Conservation (phyloP, 1,139 yeast species). For the Candida smagusa region DNA sequence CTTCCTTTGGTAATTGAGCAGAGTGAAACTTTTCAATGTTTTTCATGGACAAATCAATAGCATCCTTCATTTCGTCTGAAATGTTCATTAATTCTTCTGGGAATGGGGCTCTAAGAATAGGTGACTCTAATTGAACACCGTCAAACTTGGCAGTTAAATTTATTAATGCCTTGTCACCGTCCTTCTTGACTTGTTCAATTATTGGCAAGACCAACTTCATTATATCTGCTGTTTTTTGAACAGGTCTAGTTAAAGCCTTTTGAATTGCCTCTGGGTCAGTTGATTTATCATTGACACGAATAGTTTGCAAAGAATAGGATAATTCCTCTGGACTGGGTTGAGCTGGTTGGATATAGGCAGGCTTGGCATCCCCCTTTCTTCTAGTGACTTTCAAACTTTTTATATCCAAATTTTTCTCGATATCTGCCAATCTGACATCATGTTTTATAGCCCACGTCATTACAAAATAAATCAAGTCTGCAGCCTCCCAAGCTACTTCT, state of each 20-base stretch:
- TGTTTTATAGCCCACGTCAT: conserved; percentile 79
- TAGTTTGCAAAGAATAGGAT: conserved; percentile 57
- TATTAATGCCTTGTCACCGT: conserved; percentile 83
- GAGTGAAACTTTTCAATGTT: conserved; percentile 91
- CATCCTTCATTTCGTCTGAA: conserved; percentile 71
- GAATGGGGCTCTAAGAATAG: conserved; percentile 86
- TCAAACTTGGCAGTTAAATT: conserved; percentile 91
- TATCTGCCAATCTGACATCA: conserved; percentile 76
- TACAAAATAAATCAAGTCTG: conserved; percentile 89
- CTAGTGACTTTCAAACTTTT: conserved; percentile 86
- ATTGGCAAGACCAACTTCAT: conserved; percentile 92
- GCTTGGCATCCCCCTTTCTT: conserved; percentile 95
- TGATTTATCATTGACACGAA: conserved; percentile 42
- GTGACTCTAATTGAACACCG: conserved; percentile 66
- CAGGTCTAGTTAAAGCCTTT: conserved; percentile 77
- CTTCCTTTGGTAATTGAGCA: conserved; percentile 76
- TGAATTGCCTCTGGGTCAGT: conserved; percentile 42
- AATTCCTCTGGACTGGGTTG: conserved; percentile 8
- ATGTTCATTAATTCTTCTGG: conserved; percentile 72
- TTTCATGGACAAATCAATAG: conserved; percentile 84
- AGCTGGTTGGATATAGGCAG: conserved; percentile 47
- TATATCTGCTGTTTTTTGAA: conserved; percentile 85
- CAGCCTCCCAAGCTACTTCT: conserved; percentile 96
- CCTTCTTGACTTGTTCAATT: conserved; percentile 66
- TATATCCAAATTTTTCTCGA: conserved; percentile 78